A percentile compares a stretch with the other conserved stretches of the same genome.
phyloP scores from a whole-genome alignment of 2,329 filamentous ascomycete species.

The Dryadomyces quercus-mongolicae region DNA sequence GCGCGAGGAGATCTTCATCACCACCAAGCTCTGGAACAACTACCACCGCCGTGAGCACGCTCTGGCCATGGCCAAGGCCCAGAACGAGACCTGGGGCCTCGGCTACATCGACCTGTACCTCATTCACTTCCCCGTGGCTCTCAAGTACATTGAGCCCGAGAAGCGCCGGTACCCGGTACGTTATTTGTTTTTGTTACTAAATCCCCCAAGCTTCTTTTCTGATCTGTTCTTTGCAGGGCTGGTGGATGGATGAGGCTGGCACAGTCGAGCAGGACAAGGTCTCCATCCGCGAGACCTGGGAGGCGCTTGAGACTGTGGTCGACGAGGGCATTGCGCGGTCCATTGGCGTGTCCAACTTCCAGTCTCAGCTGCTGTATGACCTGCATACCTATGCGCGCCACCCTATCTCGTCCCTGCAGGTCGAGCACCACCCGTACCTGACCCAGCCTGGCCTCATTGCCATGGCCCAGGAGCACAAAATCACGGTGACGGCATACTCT shows the following conservation, averaged over 20 bases:
- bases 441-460: slow-evolving; percentile 60
- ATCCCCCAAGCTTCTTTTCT: no score
- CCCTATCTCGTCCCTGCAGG: slow-evolving; percentile 65
- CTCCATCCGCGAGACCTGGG: slow-evolving; percentile 66
- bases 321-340: slow-evolving; percentile 54
- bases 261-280: not conserved
- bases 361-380: slow-evolving; percentile 65
- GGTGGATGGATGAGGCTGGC: slow-evolving; percentile 59
- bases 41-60: slow-evolving; percentile 75
- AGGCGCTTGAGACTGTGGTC: slow-evolving; percentile 65
- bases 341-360: slow-evolving; percentile 79
- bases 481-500: slow-evolving; percentile 71
- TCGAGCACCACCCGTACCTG: slow-evolving; percentile 85
- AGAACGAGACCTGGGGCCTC: slow-evolving; percentile 70
- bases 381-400: slow-evolving; percentile 62
- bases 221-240: slow-evolving; percentile 28
- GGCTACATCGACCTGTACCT: slow-evolving; percentile 88
- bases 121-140: slow-evolving; percentile 78
- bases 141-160: slow-evolving; percentile 68
- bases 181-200: no score
- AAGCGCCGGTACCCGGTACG: slow-evolving; percentile 49
- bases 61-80: slow-evolving; percentile 60
- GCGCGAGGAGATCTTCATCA: slow-evolving; percentile 80
- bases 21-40: slow-evolving; percentile 86
- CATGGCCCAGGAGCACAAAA: slow-evolving; percentile 56